Conservation (phyloP, 2,329 filamentous ascomycete genomes). For the Penicillium sp. region DNA sequence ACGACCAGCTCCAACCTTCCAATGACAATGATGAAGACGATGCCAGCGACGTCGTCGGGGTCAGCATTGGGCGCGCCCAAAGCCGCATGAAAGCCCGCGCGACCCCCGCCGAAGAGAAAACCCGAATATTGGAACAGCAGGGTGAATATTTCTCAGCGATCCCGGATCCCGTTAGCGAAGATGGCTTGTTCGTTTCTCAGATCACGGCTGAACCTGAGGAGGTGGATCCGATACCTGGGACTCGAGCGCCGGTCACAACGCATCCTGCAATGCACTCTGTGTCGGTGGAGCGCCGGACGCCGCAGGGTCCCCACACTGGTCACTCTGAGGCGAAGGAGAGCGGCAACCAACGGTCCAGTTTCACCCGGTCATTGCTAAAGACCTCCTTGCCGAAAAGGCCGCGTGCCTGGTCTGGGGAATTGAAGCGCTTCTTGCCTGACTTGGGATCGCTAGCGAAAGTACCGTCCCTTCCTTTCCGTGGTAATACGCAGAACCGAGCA, state of each 20-base stretch:
- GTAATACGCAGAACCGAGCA: conserved; percentile 23
- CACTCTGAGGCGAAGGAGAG: conserved; percentile 15
- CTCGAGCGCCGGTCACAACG: conserved; percentile 3
- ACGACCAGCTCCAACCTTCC: conserved; percentile 18
- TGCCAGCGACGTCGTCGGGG: conserved; percentile 47
- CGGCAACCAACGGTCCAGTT: conserved; percentile 24
- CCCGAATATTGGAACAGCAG: conserved; percentile 49
- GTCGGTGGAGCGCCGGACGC: conserved; percentile 10
- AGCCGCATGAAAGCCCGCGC: conserved; percentile 52
- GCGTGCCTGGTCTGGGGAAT: conserved; percentile 36
- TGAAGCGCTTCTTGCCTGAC: conserved; percentile 37
- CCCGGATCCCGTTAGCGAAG: conserved; percentile 30
- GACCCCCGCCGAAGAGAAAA: conserved; percentile 57
- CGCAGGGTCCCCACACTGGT: conserved; percentile 12
- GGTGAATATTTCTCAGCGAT: conserved; percentile 46
- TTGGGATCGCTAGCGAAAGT: conserved; percentile 30
- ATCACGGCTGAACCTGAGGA: conserved; percentile 34
- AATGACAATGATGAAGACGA: conserved; percentile 31
- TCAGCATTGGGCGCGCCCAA: conserved; percentile 56
- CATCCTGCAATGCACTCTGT: conserved; percentile 6
- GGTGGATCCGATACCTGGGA: conserved; percentile 5
- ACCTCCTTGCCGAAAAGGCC: conserved; percentile 30
- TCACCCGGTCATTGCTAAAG: conserved; percentile 34
- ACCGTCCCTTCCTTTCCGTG: conserved; percentile 28
- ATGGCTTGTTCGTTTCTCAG: conserved; percentile 28